Conservation (phyloP, 352 stramenopile genomes). For the Globisporangium rhizosaccharum region DNA sequence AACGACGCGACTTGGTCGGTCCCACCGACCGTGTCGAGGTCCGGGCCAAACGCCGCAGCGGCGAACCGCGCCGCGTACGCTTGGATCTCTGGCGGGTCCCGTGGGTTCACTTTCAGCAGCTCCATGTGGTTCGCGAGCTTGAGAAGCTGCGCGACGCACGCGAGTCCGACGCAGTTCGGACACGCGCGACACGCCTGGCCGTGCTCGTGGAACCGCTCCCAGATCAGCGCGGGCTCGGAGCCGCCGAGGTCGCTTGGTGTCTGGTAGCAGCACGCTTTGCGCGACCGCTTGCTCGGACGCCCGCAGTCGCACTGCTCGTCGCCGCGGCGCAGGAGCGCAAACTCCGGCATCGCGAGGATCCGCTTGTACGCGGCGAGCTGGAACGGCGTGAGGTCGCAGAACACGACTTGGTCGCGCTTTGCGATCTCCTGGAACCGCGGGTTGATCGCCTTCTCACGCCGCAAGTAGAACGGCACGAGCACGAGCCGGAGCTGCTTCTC, state of each 20-base stretch:
- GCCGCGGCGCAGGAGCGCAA: slow-evolving; percentile 51
- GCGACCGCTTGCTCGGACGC: slow-evolving; percentile 43
- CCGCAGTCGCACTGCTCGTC: slow-evolving; percentile 67
- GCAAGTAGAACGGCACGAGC: slow-evolving; percentile 61
- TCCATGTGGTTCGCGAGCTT: slow-evolving; percentile 82
- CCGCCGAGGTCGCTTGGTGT: slow-evolving; percentile 20
- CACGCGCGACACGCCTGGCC: slow-evolving; percentile 47
- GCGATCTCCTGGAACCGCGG: slow-evolving; percentile 61
- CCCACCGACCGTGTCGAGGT: slow-evolving; percentile 48
- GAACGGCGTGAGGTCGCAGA: slow-evolving; percentile 68
- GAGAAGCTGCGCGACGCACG: slow-evolving; percentile 66
- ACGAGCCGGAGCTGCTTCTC: slow-evolving; percentile 57
- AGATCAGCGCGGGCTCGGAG: slow-evolving; percentile 31
- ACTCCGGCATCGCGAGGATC: slow-evolving; percentile 68
- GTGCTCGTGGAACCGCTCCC: slow-evolving; percentile 54
- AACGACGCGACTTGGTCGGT: slow-evolving; percentile 55
- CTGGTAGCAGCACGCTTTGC: slow-evolving; percentile 65
- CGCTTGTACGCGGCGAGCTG: slow-evolving; percentile 68
- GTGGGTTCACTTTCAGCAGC: slow-evolving; percentile 67
- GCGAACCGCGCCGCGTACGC: slow-evolving; percentile 53
- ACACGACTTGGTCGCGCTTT: slow-evolving; percentile 76
- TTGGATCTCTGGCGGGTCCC: slow-evolving; percentile 45
- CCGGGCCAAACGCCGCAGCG: slow-evolving; percentile 42
- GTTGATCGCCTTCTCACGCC: slow-evolving; percentile 72
- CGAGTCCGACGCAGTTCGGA: slow-evolving; percentile 68